Conservation (phyloP, 2,329 filamentous ascomycete genomes). For the Rosellinia necatrix region DNA sequence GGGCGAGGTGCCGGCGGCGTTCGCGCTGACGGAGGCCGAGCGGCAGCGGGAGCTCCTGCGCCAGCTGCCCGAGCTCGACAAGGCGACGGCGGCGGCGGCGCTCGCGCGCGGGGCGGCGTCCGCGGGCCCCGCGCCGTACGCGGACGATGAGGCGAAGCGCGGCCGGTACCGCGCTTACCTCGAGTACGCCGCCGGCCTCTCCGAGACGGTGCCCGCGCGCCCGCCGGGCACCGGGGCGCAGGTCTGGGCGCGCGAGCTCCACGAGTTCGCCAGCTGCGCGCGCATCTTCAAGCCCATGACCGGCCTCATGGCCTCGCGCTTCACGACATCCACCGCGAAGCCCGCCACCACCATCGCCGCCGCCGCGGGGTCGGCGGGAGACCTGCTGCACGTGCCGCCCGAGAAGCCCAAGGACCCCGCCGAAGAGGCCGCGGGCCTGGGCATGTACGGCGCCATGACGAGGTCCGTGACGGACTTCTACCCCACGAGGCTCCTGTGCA, state of each 20-base stretch:
- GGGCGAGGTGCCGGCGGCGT: conserved; percentile 72
- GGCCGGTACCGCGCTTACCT: conserved; percentile 82
- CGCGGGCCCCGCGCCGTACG: conserved; percentile 75
- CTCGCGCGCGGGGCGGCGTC: conserved; percentile 60
- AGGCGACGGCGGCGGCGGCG: conserved; percentile 69
- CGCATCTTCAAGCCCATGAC: conserved; percentile 88
- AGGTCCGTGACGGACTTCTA: conserved; percentile 73
- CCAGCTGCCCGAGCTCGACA: conserved; percentile 67
- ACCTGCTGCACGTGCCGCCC: conserved; percentile 50
- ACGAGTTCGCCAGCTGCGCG: conserved; percentile 70
- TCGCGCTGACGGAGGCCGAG: conserved; percentile 66
- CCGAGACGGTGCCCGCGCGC: conserved; percentile 43
- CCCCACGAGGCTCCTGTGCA: conserved; percentile 86
- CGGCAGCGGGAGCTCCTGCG: conserved; percentile 61
- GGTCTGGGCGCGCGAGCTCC: conserved; percentile 80
- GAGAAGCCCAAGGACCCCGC: conserved; percentile 74
- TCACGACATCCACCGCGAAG: conserved; percentile 66
- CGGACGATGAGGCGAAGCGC: conserved; percentile 79
- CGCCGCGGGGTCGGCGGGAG: conserved; percentile 27
- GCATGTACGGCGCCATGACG: conserved; percentile 93
- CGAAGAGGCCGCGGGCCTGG: conserved; percentile 82
- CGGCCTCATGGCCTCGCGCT: conserved; percentile 89
- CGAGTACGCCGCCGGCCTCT: conserved; percentile 72
- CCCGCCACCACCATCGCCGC: conserved; percentile 39
- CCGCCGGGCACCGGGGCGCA: conserved; percentile 57